phyloP scores from a whole-genome alignment of 2,329 filamentous ascomycete genomes.

The Cladorrhinum sp. region DNA sequence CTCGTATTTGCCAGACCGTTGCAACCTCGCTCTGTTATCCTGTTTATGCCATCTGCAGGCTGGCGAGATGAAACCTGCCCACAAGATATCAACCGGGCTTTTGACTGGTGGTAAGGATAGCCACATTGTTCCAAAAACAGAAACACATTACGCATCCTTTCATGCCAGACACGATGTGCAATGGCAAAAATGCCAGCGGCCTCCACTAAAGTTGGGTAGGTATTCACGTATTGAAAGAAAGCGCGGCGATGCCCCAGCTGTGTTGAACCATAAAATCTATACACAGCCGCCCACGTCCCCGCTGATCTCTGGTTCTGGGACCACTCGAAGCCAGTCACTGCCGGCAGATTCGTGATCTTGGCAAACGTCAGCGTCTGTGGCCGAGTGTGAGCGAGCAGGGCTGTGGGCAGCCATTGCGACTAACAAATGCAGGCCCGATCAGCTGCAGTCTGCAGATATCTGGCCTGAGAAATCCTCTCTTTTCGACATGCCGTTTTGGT shows the following conservation, averaged over 20 bases:
- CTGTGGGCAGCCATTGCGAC: too few species aligned
- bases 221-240: too few species aligned
- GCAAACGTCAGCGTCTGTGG: slow-evolving; percentile 16
- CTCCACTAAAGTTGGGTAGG: too few species aligned
- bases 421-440: not conserved
- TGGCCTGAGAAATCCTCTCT: not conserved
- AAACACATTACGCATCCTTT: not conserved
- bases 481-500: not conserved
- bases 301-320: slow-evolving; percentile 9
- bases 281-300: slow-evolving; percentile 13
- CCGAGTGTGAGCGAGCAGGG: not conserved
- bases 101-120: not conserved
- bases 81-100: not conserved
- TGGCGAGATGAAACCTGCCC: not conserved
- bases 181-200: not conserved
- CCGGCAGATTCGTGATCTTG: slow-evolving; percentile 2
- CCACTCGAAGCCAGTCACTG: not conserved
- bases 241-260: too few species aligned
- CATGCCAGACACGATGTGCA: not conserved
- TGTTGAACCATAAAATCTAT: too few species aligned
- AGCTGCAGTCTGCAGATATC: not conserved
- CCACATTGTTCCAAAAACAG: slow-evolving; percentile 5
- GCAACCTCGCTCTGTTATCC: not conserved
- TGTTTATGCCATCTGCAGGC: not conserved
- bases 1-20: not conserved